Conservation (phyloP, 2,329 filamentous ascomycete species). For the Calonectria montana region DNA sequence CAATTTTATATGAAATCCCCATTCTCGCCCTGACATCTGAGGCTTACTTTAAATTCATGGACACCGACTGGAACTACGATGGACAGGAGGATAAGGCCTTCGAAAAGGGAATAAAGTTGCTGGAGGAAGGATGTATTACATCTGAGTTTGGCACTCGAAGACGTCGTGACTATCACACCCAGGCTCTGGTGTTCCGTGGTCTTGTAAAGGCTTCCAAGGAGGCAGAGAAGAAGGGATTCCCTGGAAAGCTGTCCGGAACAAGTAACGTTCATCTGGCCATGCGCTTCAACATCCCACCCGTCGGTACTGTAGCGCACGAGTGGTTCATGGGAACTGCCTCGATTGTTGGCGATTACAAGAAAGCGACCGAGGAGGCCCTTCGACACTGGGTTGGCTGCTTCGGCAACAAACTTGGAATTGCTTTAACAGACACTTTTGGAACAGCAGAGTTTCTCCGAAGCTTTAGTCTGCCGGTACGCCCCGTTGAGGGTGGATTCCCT, state of each 20-base stretch:
- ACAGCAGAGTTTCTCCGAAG: constrained; percentile 88
- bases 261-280: constrained; percentile 98
- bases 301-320: constrained; percentile 93
- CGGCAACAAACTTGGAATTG: constrained; percentile 85
- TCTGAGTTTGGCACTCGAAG: constrained; percentile 95
- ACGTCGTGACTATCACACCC: constrained; percentile 92
- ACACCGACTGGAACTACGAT: constrained; percentile 90
- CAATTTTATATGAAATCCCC: constrained; percentile 97
- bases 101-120: constrained; percentile 79
- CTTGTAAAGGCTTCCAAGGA: constrained; percentile 83
- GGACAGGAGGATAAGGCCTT: constrained; percentile 88
- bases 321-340: constrained; percentile 99
- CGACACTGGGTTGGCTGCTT: constrained; percentile 93
- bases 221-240: constrained; percentile 70
- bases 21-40: constrained; percentile 92
- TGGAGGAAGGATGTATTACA: constrained; percentile 86
- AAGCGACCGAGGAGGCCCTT: constrained; percentile 86
- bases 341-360: constrained; percentile 85
- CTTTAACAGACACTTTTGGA: constrained; percentile 96
- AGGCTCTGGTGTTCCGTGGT: constrained; percentile 90
- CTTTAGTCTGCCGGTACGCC: constrained; percentile 75
- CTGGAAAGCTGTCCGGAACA: constrained; percentile 84
- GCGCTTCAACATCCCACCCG: constrained; percentile 85
- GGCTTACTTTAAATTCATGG: constrained; percentile 97
- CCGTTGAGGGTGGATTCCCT: constrained; percentile 55